Percentiles rank a stretch among this genome's conserved stretches.
Evolutionary conservation across 2,329 filamentous ascomycete genomes (phyloP).

Genomic region (Thyridium curvatum): DNA sequence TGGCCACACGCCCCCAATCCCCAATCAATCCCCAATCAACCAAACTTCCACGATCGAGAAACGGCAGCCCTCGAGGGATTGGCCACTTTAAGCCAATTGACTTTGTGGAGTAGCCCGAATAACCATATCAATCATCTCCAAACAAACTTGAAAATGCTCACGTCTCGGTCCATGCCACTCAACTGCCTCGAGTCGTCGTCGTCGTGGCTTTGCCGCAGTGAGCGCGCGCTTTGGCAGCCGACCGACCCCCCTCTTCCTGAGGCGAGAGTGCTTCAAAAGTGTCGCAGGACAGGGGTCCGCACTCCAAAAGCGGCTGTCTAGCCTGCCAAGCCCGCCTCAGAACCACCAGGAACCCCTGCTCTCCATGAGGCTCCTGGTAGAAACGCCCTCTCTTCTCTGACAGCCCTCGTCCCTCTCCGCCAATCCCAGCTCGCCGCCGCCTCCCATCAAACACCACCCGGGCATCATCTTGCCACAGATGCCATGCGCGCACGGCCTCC

Average conservation of each 20-base stretch:
- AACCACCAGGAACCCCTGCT: not conserved
- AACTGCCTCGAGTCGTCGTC: not conserved
- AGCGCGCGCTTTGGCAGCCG: too few species aligned
- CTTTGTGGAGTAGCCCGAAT: too few species aligned
- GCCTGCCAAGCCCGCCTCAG: too few species aligned
- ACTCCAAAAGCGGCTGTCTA: slow-evolving; percentile 8
- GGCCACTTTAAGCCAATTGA: too few species aligned
- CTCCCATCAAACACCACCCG: slow-evolving; percentile 24
- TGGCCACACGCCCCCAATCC: too few species aligned
- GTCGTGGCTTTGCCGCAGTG: not conserved
- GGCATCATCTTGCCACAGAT: slow-evolving; percentile 14
- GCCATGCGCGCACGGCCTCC: slow-evolving; percentile 12
- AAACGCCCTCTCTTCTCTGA: slow-evolving; percentile 6
- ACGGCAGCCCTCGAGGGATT: too few species aligned
- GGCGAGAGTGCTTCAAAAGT: slow-evolving; percentile 34
- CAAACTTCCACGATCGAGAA: too few species aligned
- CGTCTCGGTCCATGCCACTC: too few species aligned
- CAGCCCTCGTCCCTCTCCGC: slow-evolving; percentile 7
- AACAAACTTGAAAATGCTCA: too few species aligned
- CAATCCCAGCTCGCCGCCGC: slow-evolving; percentile 15
- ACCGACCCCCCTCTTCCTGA: slow-evolving; percentile 4
- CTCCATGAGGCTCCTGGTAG: slow-evolving; percentile 14
- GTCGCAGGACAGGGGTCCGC: slow-evolving; percentile 37
- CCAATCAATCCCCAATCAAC: too few species aligned
- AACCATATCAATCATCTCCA: too few species aligned